Evolutionary conservation across 768 basidiomycete species (phyloP).

Genomic region (Pholiota conissans): DNA sequence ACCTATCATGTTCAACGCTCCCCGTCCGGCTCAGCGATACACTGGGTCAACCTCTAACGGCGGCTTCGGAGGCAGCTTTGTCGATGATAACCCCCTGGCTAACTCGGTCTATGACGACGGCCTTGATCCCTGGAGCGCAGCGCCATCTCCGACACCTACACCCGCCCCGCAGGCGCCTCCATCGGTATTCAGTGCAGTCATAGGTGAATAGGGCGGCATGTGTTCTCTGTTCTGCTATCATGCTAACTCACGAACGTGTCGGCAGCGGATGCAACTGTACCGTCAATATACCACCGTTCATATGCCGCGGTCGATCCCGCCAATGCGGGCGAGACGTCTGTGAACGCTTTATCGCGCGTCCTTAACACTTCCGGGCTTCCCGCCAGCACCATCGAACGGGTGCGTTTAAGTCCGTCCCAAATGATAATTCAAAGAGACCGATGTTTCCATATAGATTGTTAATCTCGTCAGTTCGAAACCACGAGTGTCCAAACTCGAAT

Average conservation of each 20-base stretch:
- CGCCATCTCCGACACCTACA: constrained; percentile 71
- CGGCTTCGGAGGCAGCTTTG: constrained; percentile 72
- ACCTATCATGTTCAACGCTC: constrained; percentile 78
- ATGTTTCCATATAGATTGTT: constrained; percentile 62
- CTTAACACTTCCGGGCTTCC: constrained; percentile 77
- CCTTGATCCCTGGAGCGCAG: constrained; percentile 77
- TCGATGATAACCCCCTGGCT: constrained; percentile 74
- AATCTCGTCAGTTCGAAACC: constrained; percentile 82
- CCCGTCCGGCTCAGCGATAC: constrained; percentile 72
- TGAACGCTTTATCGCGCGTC: constrained; percentile 80
- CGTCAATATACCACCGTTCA: constrained; percentile 72
- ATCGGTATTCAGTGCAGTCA: constrained; percentile 65
- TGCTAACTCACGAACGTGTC: constrained; percentile 4
- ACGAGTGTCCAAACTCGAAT: constrained; percentile 84
- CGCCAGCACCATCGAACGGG: constrained; percentile 81
- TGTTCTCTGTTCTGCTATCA: background rate
- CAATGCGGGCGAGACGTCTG: constrained; percentile 75
- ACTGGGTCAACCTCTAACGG: constrained; percentile 47
- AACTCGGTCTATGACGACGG: constrained; percentile 79
- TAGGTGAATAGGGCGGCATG: constrained; percentile 42
- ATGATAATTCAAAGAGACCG: background rate
- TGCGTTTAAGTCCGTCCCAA: constrained; percentile 28
- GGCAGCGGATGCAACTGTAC: constrained; percentile 78
- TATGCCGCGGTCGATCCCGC: constrained; percentile 73
- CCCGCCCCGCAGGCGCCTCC: constrained; percentile 49